Conservation (phyloP, 1,284 basidiomycete species). For the Abortiporus biennis region DNA sequence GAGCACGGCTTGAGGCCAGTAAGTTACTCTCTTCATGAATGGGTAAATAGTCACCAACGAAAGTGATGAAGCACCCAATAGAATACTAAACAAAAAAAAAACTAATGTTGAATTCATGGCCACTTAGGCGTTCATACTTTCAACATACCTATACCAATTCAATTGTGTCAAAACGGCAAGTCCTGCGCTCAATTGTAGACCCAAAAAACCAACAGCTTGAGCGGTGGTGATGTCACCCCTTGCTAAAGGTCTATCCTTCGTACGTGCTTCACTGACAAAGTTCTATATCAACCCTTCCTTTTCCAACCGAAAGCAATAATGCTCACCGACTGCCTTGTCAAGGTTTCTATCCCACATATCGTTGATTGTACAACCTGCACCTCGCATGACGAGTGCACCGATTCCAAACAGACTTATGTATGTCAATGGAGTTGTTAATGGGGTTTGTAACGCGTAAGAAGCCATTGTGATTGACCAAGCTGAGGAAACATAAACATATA, state of each 20-base stretch:
- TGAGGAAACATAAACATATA: slow-evolving; percentile 25
- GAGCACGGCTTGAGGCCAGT: slow-evolving; percentile 95
- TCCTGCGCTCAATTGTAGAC: slow-evolving; percentile 77
- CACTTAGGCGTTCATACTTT: background rate
- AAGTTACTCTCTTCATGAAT: slow-evolving; percentile 94
- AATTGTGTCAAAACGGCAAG: slow-evolving; percentile 89
- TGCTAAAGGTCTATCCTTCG: slow-evolving; percentile 69
- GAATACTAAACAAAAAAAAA: slow-evolving; percentile 50
- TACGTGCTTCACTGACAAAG: slow-evolving; percentile 51
- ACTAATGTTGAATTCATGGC: background rate
- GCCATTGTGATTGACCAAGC: slow-evolving; percentile 98
- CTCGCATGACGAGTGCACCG: slow-evolving; percentile 94
- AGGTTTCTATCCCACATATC: slow-evolving; percentile 97
- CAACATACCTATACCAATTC: slow-evolving; percentile 88
- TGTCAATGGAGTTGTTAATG: slow-evolving; percentile 61
- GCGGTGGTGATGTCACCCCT: slow-evolving; percentile 73
- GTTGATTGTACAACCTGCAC: slow-evolving; percentile 98
- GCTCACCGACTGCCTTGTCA: slow-evolving; percentile 87
- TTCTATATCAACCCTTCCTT: slow-evolving; percentile 20
- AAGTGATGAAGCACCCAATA: slow-evolving; percentile 87
- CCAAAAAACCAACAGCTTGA: slow-evolving; percentile 83
- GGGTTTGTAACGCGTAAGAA: slow-evolving; percentile 66
- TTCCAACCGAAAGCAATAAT: background rate
- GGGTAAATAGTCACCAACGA: slow-evolving; percentile 89
- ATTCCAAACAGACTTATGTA: slow-evolving; percentile 84